Conservation (phyloP, 768 basidiomycete species). For the Sporobolomyces roseus region DNA sequence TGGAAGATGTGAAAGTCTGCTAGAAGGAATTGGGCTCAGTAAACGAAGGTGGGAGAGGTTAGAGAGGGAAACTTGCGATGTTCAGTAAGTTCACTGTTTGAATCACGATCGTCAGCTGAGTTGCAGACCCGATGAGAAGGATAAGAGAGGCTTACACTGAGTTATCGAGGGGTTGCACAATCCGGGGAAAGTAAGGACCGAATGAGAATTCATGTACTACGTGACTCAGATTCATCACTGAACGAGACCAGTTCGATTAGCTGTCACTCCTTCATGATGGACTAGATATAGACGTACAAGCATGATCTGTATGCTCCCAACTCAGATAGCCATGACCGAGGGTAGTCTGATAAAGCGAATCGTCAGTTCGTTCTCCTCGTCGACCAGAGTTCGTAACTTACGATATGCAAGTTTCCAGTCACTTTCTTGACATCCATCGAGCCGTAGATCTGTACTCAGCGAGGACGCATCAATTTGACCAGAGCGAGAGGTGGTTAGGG, state of each 20-base stretch:
- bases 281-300: conserved; percentile 55
- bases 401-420: conserved; percentile 85
- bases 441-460: conserved; percentile 59
- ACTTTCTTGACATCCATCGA: conserved; percentile 80
- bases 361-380: background rate
- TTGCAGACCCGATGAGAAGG: conserved; percentile 58
- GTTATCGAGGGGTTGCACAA: conserved; percentile 88
- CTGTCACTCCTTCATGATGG: background rate
- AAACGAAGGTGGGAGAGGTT: background rate
- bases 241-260: background rate
- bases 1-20: conserved; percentile 57
- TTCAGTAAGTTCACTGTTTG: conserved; percentile 36
- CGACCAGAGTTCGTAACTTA: background rate
- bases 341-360: conserved; percentile 57
- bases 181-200: conserved; percentile 91
- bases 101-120: background rate
- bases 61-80: conserved; percentile 34
- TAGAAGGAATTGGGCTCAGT: background rate
- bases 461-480: background rate
- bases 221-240: conserved; percentile 95
- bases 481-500: background rate
- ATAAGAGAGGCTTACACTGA: conserved; percentile 65
- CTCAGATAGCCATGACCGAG: conserved; percentile 91
- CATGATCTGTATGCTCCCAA: conserved; percentile 79
- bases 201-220: conserved; percentile 96